Conservation (phyloP, 1,284 basidiomycete species). For the Ceratobasidium sp. region DNA sequence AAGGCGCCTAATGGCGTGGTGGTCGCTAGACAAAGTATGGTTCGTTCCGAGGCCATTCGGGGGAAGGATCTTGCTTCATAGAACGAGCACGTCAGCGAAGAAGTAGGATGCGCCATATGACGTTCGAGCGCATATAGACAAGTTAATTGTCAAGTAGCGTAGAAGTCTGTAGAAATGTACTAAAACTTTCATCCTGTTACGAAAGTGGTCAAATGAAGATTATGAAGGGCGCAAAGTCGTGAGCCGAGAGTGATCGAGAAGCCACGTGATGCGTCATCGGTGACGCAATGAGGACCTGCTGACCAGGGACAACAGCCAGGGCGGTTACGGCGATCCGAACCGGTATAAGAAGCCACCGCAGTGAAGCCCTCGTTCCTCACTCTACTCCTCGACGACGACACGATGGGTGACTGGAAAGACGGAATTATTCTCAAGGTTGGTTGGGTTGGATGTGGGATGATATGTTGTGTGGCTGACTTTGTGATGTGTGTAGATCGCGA, state of each 20-base stretch:
- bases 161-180: too few relatives aligned
- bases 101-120: neutral
- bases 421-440: slow-evolving; percentile 43
- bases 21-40: too few relatives aligned
- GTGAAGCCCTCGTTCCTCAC: neutral
- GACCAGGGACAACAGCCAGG: slow-evolving; percentile 1
- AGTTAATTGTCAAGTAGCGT: too few relatives aligned
- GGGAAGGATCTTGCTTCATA: too few relatives aligned
- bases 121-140: too few relatives aligned
- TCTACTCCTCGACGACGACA: slow-evolving; percentile 11
- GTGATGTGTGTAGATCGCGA: slow-evolving; percentile 18
- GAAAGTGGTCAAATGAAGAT: too few relatives aligned
- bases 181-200: too few relatives aligned
- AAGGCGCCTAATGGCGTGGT: neutral
- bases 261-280: slow-evolving; percentile 35
- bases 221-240: neutral
- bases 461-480: neutral
- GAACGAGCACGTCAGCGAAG: neutral
- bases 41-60: too few relatives aligned
- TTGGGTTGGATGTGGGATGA: neutral
- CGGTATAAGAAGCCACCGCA: slow-evolving; percentile 5
- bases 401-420: slow-evolving; percentile 48
- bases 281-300: slow-evolving; percentile 38
- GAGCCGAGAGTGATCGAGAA: neutral
- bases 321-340: slow-evolving; percentile 8